A percentile compares a stretch with the other conserved stretches of the same genome.
Conservation (phyloP, 805 yeast genomes). For the Starmera dryadoides region DNA sequence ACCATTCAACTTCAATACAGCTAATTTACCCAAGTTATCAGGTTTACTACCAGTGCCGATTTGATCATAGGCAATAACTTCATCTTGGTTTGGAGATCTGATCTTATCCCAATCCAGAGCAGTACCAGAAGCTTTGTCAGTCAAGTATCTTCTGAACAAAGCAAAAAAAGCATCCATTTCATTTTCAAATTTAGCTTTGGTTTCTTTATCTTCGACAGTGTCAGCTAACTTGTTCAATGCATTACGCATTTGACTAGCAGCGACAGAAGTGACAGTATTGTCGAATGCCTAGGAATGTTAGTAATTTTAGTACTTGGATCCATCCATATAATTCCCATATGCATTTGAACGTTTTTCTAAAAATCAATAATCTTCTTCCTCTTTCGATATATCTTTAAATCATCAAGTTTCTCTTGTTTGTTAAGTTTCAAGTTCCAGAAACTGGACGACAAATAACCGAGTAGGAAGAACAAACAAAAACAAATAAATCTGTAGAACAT, state of each 20-base stretch:
- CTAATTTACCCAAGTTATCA: conserved; percentile 63
- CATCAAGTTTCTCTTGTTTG: no score
- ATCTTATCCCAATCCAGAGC: conserved; percentile 93
- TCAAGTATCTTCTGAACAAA: conserved; percentile 83
- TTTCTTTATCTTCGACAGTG: conserved; percentile 49
- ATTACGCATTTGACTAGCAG: conserved; percentile 97
- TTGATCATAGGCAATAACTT: conserved; percentile 72
- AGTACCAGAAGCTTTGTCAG: conserved; percentile 81
- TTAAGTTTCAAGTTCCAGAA: no score
- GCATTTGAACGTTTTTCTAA: no score
- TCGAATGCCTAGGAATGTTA: conserved; percentile 65
- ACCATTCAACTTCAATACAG: conserved; percentile 94
- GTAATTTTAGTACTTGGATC: conserved; percentile 1
- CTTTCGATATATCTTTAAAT: no score
- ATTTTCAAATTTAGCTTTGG: conserved; percentile 60
- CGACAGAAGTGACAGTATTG: conserved; percentile 88
- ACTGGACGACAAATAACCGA: no score
- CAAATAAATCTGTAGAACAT: no score
- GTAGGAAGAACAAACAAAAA: no score
- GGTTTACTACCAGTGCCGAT: conserved; percentile 35
- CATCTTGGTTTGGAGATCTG: conserved; percentile 82
- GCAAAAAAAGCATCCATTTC: conserved; percentile 95
- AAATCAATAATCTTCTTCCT: no score
- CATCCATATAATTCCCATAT: no score
- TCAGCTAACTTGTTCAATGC: conserved; percentile 87